Conservation (phyloP, 2,329 filamentous ascomycete genomes). For the Ceratocystis colombiana region DNA sequence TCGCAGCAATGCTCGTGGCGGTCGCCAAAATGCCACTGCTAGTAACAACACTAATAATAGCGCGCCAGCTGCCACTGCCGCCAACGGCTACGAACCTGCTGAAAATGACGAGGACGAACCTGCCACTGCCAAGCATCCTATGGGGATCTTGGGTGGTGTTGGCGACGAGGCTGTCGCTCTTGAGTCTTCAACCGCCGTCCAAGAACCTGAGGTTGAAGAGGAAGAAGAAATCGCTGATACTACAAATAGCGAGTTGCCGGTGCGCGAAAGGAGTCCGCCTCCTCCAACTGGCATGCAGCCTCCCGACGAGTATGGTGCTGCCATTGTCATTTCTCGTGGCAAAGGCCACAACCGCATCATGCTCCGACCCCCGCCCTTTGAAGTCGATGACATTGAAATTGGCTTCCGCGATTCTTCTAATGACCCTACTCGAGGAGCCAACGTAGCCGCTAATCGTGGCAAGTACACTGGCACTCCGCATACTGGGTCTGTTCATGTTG, state of each 20-base stretch:
- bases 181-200: constrained; percentile 23
- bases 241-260: constrained; percentile 28
- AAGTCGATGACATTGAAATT: constrained; percentile 46
- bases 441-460: constrained; percentile 36
- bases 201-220: constrained; percentile 24
- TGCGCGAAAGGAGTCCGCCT: constrained; percentile 35
- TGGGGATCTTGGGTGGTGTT: constrained; percentile 32
- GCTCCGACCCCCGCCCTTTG: constrained; percentile 39
- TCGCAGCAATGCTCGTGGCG: constrained; percentile 29
- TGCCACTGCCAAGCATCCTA: constrained; percentile 26
- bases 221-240: constrained; percentile 16
- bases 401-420: constrained; percentile 51
- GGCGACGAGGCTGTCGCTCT: constrained; percentile 23
- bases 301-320: constrained; percentile 44
- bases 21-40: constrained; percentile 26
- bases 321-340: constrained; percentile 38
- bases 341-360: constrained; percentile 45
- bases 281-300: constrained; percentile 37
- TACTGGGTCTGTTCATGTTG: constrained; percentile 44
- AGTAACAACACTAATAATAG: constrained; percentile 26
- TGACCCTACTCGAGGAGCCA: constrained; percentile 38
- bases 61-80: constrained; percentile 23
- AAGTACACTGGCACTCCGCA: constrained; percentile 46
- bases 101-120: constrained; percentile 27
- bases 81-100: constrained; percentile 20